These are phyloP conservation scores for Paramecium pentaurelia DNA, from an alignment of 73 alveolate genomes.

Conservation along the genomic window DNA sequence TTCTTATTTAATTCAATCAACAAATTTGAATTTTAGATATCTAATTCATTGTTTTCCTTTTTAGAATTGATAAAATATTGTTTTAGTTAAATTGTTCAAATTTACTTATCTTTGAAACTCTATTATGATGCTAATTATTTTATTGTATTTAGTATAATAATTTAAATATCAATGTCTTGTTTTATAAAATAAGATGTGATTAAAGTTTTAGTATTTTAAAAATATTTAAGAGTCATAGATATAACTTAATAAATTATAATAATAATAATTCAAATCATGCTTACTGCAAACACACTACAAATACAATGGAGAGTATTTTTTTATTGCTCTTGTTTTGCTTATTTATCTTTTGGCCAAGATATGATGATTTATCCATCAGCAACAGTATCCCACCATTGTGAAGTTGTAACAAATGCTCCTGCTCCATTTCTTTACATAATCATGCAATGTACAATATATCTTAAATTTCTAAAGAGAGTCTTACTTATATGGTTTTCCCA, in stretches of 20 bases:
- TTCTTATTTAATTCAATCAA: too few relatives aligned
- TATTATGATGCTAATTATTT: background rate
- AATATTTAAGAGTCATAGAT: background rate
- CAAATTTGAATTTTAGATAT: too few relatives aligned
- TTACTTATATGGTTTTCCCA: slow-evolving; percentile 39
- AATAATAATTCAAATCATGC: slow-evolving; percentile 32
- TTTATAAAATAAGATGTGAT: background rate
- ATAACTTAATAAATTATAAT: background rate
- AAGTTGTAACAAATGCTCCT: slow-evolving; percentile 49
- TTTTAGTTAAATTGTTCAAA: background rate
- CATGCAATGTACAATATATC: slow-evolving; percentile 47
- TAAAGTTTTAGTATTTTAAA: background rate
- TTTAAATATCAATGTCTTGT: background rate
- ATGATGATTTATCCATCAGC: slow-evolving; percentile 43
- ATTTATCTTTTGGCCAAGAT: slow-evolving; percentile 44
- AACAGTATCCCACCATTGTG: slow-evolving; percentile 52
- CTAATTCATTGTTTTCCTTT: too few relatives aligned
- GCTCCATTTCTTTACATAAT: slow-evolving; percentile 51
- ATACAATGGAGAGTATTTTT: slow-evolving; percentile 34
- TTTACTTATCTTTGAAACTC: background rate
- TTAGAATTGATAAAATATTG: too few relatives aligned
- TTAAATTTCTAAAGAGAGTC: background rate
- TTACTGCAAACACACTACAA: slow-evolving; percentile 43
- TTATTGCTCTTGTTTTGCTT: slow-evolving; percentile 43
- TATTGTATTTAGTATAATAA: too few relatives aligned